Conservation (phyloP, 305 asterid genomes). For the Fraxinus ornus region DNA sequence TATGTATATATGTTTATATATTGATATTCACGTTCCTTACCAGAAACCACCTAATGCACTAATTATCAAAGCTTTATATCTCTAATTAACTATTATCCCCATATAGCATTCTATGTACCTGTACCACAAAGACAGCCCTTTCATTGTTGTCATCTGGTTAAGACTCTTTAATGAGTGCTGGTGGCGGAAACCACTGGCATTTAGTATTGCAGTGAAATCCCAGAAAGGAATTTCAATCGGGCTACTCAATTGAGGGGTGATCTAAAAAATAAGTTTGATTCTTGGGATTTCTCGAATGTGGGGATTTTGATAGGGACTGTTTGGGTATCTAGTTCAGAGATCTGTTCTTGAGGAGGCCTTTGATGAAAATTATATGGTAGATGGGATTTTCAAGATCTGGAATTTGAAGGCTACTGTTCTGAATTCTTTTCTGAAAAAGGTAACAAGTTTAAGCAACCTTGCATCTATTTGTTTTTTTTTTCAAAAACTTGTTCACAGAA, state of each 20-base stretch:
- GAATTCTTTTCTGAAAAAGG: constrained; percentile 30
- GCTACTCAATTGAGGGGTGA: constrained; percentile 23
- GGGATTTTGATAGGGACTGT: constrained; percentile 7
- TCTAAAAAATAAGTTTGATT: background rate
- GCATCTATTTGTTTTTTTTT: background rate
- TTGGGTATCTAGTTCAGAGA: constrained; percentile 33
- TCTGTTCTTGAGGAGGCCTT: constrained; percentile 20
- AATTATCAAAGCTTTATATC: background rate
- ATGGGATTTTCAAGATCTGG: constrained; percentile 44
- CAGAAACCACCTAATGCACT: constrained; percentile 16
- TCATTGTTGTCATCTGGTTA: constrained; percentile 42
- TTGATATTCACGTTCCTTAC: constrained; percentile 25
- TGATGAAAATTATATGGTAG: constrained; percentile 21
- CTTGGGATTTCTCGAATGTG: constrained; percentile 25
- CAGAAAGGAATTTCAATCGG: constrained; percentile 23
- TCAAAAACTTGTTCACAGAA: background rate
- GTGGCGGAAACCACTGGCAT: constrained; percentile 30
- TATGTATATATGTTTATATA: background rate
- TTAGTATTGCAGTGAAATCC: constrained; percentile 38
- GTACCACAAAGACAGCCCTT: constrained; percentile 37
- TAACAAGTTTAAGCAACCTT: background rate
- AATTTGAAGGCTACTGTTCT: constrained; percentile 26
- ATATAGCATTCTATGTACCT: constrained; percentile 28
- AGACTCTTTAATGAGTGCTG: constrained; percentile 23
- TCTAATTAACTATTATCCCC: background rate